Evolutionary conservation across 2,329 filamentous ascomycete species (phyloP).

Genomic region (Sporothrix pallida): DNA sequence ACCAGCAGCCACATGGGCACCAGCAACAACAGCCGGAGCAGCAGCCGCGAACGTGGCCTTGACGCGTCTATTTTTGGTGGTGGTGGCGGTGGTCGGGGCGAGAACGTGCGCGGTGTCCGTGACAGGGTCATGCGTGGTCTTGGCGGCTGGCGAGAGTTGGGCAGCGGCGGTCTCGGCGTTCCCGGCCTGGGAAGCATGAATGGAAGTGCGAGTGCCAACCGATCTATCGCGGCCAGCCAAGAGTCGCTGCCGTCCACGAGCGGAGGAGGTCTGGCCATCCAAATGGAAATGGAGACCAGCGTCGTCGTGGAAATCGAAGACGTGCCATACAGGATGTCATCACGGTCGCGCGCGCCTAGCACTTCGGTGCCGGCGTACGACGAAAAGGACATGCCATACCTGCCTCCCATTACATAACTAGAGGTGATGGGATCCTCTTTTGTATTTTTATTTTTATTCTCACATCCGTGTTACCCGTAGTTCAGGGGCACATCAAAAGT

Average conservation of each 20-base stretch:
- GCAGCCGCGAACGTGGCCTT: neutral
- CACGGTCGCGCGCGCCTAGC: constrained; percentile 18
- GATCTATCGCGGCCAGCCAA: constrained; percentile 34
- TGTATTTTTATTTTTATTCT: neutral
- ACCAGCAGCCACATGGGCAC: constrained; percentile 5
- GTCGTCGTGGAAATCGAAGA: constrained; percentile 43
- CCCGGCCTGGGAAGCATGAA: neutral
- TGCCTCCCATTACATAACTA: constrained; percentile 14
- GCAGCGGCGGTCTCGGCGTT: neutral
- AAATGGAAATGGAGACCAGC: constrained; percentile 43
- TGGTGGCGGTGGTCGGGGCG: neutral
- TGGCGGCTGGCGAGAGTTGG: constrained; percentile 18
- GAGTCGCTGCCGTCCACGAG: constrained; percentile 32
- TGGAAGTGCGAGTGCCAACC: neutral
- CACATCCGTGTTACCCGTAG: neutral
- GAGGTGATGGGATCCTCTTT: neutral
- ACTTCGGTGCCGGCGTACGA: constrained; percentile 20
- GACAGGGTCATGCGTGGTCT: constrained; percentile 14
- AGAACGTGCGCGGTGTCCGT: constrained; percentile 21
- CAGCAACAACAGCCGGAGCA: constrained; percentile 1
- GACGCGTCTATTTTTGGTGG: neutral
- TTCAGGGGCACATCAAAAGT: neutral
- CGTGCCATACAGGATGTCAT: neutral
- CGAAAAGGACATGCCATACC: constrained; percentile 24
- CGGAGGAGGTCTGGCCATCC: constrained; percentile 39